Evolutionary conservation across 352 stramenopile genomes (phyloP).

Genomic region (Phytophthora sp.): DNA sequence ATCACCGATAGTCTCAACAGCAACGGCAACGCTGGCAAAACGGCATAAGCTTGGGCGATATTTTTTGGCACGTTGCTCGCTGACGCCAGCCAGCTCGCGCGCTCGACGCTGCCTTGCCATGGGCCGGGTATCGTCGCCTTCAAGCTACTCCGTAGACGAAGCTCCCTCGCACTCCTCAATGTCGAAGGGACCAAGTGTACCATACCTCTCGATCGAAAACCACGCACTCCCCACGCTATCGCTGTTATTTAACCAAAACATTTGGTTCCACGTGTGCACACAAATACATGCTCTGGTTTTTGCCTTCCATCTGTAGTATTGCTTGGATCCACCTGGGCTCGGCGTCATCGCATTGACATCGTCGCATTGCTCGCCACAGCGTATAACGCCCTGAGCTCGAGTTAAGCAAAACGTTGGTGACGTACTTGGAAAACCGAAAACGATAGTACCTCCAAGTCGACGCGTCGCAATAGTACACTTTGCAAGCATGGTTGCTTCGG

Average conservation of each 20-base stretch:
- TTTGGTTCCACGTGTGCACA: constrained; percentile 31
- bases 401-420: constrained; percentile 9
- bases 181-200: constrained; percentile 37
- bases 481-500: not conserved
- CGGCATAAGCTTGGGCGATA: constrained; percentile 43
- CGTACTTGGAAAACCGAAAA: not conserved
- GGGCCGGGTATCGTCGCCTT: constrained; percentile 16
- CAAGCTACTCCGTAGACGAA: constrained; percentile 33
- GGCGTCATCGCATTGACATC: too few relatives aligned
- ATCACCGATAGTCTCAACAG: constrained; percentile 46
- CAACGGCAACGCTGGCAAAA: constrained; percentile 56
- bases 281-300: constrained; percentile 35
- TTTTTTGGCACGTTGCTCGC: constrained; percentile 21
- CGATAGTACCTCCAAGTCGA: not conserved
- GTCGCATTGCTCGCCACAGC: constrained; percentile 9
- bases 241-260: constrained; percentile 45
- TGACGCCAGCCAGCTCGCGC: constrained; percentile 9
- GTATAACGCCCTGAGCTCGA: not conserved
- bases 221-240: constrained; percentile 23
- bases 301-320: constrained; percentile 14
- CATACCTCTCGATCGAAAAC: constrained; percentile 30
- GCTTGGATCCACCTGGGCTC: not conserved
- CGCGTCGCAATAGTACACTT: not conserved
- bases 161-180: constrained; percentile 13
- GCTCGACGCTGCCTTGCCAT: constrained; percentile 9